phyloP scores from a whole-genome alignment of 2,329 filamentous ascomycete species.

The Aspergillus japonicus region DNA sequence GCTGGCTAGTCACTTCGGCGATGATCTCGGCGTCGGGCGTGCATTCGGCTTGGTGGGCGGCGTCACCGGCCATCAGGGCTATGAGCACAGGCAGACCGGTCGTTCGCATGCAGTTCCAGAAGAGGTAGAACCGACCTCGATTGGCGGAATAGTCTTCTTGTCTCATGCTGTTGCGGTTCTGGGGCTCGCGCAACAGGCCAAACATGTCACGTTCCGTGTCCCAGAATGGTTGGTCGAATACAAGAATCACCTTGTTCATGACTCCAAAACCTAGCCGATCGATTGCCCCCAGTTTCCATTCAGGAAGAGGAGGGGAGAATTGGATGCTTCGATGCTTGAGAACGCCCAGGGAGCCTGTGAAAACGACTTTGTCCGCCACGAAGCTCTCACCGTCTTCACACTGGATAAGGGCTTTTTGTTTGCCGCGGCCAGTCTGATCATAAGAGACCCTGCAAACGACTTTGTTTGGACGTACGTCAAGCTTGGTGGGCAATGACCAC shows the following conservation, averaged over 20 bases:
- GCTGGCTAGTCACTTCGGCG: conserved; percentile 73
- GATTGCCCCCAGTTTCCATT: conserved; percentile 80
- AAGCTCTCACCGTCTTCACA: conserved; percentile 75
- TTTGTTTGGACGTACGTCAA: conserved; percentile 74
- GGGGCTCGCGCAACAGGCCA: conserved; percentile 77
- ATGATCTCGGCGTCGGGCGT: conserved; percentile 74
- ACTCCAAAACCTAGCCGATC: conserved; percentile 85
- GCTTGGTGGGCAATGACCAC: conserved; percentile 69
- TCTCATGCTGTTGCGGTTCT: conserved; percentile 66
- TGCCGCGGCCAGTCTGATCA: conserved; percentile 40
- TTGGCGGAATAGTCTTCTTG: conserved; percentile 76
- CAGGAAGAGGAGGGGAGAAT: conserved; percentile 89
- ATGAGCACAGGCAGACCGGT: conserved; percentile 84
- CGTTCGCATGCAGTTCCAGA: conserved; percentile 93
- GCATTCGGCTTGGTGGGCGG: conserved; percentile 82
- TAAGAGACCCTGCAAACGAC: conserved; percentile 73
- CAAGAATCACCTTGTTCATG: conserved; percentile 90
- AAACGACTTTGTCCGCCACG: conserved; percentile 86
- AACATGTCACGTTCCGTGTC: conserved; percentile 88
- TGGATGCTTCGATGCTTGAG: conserved; percentile 74
- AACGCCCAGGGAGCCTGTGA: conserved; percentile 86
- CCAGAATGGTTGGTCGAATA: conserved; percentile 91
- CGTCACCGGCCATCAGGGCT: conserved; percentile 92
- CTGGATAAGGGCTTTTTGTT: conserved; percentile 60
- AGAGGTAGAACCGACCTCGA: conserved; percentile 92